Percentiles rank a stretch among this genome's conserved stretches.
Conservation (phyloP, 345 rosid species). For the Citropsis articulata region DNA sequence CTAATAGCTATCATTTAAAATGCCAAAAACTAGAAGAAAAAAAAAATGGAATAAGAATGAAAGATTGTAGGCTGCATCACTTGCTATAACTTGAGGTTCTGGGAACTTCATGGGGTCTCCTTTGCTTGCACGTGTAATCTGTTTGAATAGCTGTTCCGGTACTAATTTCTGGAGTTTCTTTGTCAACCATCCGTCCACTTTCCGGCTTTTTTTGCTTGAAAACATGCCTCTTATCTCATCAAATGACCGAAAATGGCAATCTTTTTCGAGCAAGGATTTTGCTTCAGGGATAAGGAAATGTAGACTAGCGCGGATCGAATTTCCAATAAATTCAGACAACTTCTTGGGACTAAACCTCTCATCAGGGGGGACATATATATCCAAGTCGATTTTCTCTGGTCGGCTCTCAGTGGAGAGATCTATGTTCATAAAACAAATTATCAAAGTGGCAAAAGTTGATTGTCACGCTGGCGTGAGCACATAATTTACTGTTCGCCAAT, state of each 20-base stretch:
- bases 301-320: slow-evolving; percentile 34
- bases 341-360: slow-evolving; percentile 52
- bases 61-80: slow-evolving; percentile 25
- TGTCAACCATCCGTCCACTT: slow-evolving; percentile 12
- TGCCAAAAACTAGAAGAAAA: slow-evolving; percentile 20
- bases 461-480: neutral
- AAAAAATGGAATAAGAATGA: neutral
- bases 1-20: slow-evolving; percentile 19
- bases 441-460: neutral
- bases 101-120: slow-evolving; percentile 32
- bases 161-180: slow-evolving; percentile 35
- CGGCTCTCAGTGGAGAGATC: slow-evolving; percentile 34
- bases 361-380: slow-evolving; percentile 55
- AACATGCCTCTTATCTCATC: slow-evolving; percentile 46
- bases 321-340: slow-evolving; percentile 40
- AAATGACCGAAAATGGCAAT: slow-evolving; percentile 46
- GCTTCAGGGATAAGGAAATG: slow-evolving; percentile 43
- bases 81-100: slow-evolving; percentile 48
- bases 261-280: slow-evolving; percentile 26
- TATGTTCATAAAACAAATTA: neutral
- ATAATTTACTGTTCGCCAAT: neutral
- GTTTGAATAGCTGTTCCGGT: slow-evolving; percentile 26
- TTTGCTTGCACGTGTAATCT: slow-evolving; percentile 22
- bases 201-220: slow-evolving; percentile 26
- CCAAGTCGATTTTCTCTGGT: slow-evolving; percentile 30